Evolutionary conservation across 2,329 filamentous ascomycete species (phyloP), one percentile per base, ranked within the genome.

Genomic region (Botryotinia calthae): DNA sequence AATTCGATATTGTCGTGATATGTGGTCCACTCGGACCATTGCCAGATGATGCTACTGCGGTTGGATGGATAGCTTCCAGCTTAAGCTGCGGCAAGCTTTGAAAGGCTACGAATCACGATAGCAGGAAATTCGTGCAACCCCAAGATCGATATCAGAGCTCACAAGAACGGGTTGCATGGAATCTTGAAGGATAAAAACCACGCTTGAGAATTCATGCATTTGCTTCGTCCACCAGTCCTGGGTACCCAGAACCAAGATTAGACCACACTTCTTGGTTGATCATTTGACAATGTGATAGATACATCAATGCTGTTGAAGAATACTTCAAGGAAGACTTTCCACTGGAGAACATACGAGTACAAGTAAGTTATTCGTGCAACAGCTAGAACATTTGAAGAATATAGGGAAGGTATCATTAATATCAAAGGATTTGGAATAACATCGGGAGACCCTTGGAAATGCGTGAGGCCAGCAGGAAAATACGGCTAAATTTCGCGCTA

Each of bases 1-100:
- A 28, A 76, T 76, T 78, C 72, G 76, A 77, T 73, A 71, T 72
- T 73, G 22, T 34, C 12, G 42, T 42, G 44, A 44, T 16, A 42
- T 63, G 16, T 72, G n/a, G 48, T 69, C 73, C 72, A 74, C 75
- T 73, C 68, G 69, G 68, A 71, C 58, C n/a, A 44, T 31, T 12
- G 56, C 70, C 73, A 71, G 42, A 72, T 64, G 63, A 51, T 44
- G 54, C 67, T 31, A 46, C 42, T 28, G 70, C 67, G 37, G 61
- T 37, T 44, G 18, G 59, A 42, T 18, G n/a, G 54, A 56, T 54
- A 61, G n/a, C 31, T 68, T 22, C 8, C 25, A 54, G 48, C 25
- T n/a, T 54, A n/a, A n/a, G 48, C 48, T 54, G 48, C 48, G 25
- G 6, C 12, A 54, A 12, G 37, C 51, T 10, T 40, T 1, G 22